Conservation (phyloP, 495 filamentous ascomycete genomes). For the Lasiosphaeria hispida region DNA sequence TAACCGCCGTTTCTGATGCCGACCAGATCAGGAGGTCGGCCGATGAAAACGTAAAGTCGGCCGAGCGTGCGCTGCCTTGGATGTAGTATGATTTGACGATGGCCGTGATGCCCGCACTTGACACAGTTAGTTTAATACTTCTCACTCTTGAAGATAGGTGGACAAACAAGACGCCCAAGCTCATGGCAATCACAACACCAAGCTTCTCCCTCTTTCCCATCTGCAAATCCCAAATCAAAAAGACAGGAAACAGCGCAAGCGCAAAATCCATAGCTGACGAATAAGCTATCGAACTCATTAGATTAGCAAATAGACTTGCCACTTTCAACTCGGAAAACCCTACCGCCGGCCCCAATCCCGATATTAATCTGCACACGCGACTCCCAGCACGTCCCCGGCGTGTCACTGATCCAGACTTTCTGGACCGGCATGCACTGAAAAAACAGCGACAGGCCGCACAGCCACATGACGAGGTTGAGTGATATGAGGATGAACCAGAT, state of each 20-base stretch:
- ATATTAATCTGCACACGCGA: slow-evolving; percentile 27
- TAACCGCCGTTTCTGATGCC: slow-evolving; percentile 5
- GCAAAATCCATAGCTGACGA: slow-evolving; percentile 38
- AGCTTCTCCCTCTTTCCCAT: slow-evolving; percentile 35
- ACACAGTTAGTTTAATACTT: background rate
- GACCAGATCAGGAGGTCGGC: slow-evolving; percentile 14
- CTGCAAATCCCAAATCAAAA: slow-evolving; percentile 34
- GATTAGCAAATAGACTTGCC: background rate
- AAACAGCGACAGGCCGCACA: slow-evolving; percentile 29
- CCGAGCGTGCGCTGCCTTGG: background rate
- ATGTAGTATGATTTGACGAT: slow-evolving; percentile 13
- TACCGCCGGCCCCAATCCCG: slow-evolving; percentile 34
- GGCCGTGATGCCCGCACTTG: slow-evolving; percentile 12
- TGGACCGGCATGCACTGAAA: slow-evolving; percentile 33
- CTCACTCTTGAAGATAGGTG: background rate
- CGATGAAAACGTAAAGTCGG: slow-evolving; percentile 15
- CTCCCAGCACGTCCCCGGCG: slow-evolving; percentile 32
- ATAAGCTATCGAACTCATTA: slow-evolving; percentile 23
- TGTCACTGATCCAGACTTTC: slow-evolving; percentile 22
- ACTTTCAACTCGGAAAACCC: background rate
- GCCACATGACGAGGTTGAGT: slow-evolving; percentile 27
- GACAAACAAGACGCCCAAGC: slow-evolving; percentile 37
- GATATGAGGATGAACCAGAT: slow-evolving; percentile 25
- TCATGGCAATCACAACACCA: slow-evolving; percentile 40
- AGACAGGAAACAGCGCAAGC: slow-evolving; percentile 35